phyloP scores from a whole-genome alignment of 768 basidiomycete genomes.

The Amanita inopinata region DNA sequence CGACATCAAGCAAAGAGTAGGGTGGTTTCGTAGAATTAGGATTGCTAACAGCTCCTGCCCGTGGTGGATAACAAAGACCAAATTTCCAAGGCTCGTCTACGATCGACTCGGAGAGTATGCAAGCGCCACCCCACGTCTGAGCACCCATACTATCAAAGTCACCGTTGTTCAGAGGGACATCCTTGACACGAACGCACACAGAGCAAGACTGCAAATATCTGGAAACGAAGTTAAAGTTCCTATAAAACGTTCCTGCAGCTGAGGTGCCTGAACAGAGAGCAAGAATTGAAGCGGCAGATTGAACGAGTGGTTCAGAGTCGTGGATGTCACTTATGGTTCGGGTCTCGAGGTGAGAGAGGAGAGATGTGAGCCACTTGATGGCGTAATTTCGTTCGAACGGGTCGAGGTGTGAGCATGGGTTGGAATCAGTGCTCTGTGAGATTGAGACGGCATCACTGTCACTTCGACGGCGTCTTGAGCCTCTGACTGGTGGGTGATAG shows the following conservation, averaged over 20 bases:
- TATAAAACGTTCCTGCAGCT: slow-evolving; percentile 48
- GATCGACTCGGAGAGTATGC: slow-evolving; percentile 69
- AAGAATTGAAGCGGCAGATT: slow-evolving; percentile 50
- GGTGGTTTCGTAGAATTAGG: background rate
- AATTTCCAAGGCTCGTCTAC: slow-evolving; percentile 45
- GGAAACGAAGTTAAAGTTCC: slow-evolving; percentile 37
- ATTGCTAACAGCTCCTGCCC: background rate
- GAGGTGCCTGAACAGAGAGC: slow-evolving; percentile 56
- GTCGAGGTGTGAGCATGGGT: slow-evolving; percentile 36
- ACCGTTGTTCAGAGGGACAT: slow-evolving; percentile 60
- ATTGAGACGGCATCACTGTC: background rate
- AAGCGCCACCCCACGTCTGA: slow-evolving; percentile 86
- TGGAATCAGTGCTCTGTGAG: background rate
- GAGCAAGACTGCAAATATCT: slow-evolving; percentile 9
- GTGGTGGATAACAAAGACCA: slow-evolving; percentile 21
- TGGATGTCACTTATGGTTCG: background rate
- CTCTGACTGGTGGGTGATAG: slow-evolving; percentile 56
- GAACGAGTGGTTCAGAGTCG: slow-evolving; percentile 29
- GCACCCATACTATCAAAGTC: slow-evolving; percentile 70
- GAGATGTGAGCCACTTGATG: slow-evolving; percentile 64
- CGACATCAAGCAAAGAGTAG: slow-evolving; percentile 2
- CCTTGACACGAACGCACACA: slow-evolving; percentile 41
- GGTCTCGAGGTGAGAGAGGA: slow-evolving; percentile 34
- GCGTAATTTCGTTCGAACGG: slow-evolving; percentile 61
- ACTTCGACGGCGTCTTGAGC: slow-evolving; percentile 34